Evolutionary conservation across 2,329 filamentous ascomycete genomes (phyloP), one percentile per base, ranked within the genome.

Genomic region (Rutstroemia sp.): DNA sequence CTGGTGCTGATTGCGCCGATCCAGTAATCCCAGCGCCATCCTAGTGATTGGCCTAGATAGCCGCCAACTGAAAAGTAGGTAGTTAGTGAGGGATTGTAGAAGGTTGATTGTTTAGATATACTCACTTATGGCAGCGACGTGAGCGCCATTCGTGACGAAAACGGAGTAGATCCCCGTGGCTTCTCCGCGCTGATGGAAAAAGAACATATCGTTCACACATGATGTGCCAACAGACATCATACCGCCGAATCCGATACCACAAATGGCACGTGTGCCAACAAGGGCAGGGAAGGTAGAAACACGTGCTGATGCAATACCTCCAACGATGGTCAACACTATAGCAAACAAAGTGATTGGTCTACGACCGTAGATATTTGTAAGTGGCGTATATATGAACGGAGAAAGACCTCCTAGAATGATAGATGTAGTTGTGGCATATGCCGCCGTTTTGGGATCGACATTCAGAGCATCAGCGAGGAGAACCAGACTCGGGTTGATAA

Each of bases 1-100:
- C 47, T 37, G 8, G 64, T 65, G n/a, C 53, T 58, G 51, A 67
- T 57, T 9, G 64, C 64, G 12, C 66, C 66, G 8, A 67, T 57
- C 34, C 63, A 67, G 59, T 68, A 68, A 39, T 68, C 65, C 66
- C 65, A 67, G 60, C 61, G 51, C 66, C 65, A 67, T n/a, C 65
- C 63, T 41, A 59, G 57, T 9, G 60, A 57, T 58, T 65, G 60
- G 14, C 63, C 64, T 9, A 67, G 59, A 47, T 60, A 68, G 9
- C 66, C 66, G 30, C 66, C 66, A 41, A 67, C 65, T 66, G 46
- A 4, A n/a, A 30, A 27, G 21, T 46, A 39, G 23, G 30, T 17
- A 10, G 38, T 39, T 2, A 34, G 27, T 38, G 10, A 49, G n/a
- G 21, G 9, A 4, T 3, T 7, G 12, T 5, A 9, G 2, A 45